Percentiles rank a stretch among this genome's conserved stretches.
Evolutionary conservation across 1,139 yeast species (phyloP).

Genomic region (Suhomyces guaymorum): DNA sequence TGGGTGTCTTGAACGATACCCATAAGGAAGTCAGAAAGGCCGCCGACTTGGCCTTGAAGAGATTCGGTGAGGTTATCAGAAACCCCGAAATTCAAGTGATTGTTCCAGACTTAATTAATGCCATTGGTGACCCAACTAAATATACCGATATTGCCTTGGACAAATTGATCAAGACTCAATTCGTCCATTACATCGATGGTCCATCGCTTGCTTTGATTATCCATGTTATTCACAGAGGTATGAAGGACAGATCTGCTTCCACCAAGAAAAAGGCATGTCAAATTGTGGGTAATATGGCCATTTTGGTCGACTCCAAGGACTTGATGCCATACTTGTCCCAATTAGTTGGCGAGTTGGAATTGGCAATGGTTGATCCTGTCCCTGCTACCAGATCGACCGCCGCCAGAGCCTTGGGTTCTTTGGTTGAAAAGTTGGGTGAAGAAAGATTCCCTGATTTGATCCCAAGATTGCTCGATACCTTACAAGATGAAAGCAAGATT

Average conservation of each 20-base stretch:
- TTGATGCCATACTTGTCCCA: constrained; percentile 78
- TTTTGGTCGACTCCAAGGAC: constrained; percentile 86
- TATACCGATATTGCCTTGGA: constrained; percentile 87
- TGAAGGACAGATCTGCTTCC: constrained; percentile 88
- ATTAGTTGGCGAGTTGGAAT: constrained; percentile 78
- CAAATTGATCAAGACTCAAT: constrained; percentile 83
- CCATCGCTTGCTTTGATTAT: constrained; percentile 94
- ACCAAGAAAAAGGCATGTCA: constrained; percentile 95
- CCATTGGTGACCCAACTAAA: constrained; percentile 94
- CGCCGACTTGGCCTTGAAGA: constrained; percentile 83
- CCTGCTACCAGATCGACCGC: constrained; percentile 97
- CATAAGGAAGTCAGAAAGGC: constrained; percentile 97
- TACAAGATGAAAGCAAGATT: constrained; percentile 76
- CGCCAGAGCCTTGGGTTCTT: constrained; percentile 93
- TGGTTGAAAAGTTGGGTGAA: constrained; percentile 95
- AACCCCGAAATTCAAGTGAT: constrained; percentile 93
- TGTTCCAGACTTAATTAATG: constrained; percentile 86
- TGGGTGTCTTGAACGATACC: constrained; percentile 89
- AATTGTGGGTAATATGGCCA: constrained; percentile 98
- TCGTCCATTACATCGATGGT: constrained; percentile 96
- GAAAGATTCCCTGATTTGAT: constrained; percentile 92
- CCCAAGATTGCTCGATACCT: constrained; percentile 72
- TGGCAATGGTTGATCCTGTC: constrained; percentile 98
- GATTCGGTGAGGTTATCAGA: constrained; percentile 95
- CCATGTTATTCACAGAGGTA: constrained; percentile 93